Evolutionary conservation across 768 basidiomycete species (phyloP), one percentile per base, ranked within the genome.

Genomic region (Tulasnella sp.): DNA sequence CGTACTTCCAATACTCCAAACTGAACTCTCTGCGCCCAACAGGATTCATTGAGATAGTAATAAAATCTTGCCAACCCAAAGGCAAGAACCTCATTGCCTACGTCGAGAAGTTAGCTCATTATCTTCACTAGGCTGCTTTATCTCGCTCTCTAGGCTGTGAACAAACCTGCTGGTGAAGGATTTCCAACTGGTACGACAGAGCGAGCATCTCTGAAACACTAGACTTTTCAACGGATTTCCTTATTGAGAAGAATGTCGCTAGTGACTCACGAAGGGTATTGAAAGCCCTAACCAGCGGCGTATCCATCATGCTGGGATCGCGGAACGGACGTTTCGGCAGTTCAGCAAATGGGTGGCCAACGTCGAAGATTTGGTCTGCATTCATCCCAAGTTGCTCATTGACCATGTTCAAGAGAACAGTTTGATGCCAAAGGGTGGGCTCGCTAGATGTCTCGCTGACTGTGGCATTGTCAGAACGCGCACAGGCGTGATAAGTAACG

Each of bases 111-210:
- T 42, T n/a, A 27, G 48, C 47, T 52, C 29, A 43, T 29, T 19
- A 63, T 50, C 53, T 29, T 15, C 7, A 54, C 49, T 32, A 53
- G 49, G 8, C 24, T 23, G 7, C 34, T 38, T 38, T 38, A 58
- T 10, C 11, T 19, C 43, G 15, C n/a, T 43, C 10, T 47, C 17
- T 7, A 17, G 44, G 43, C 17, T 17, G 43, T 15, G 34, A 29
- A 60, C 69, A n/a, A 54, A 76, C 78, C 68, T 92, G 89, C 66
- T 83, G 86, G 78, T 83, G 84, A 50, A 97, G 70, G 63, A 92
- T 86, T 70, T 93, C 94, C 15, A 97, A 77, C 67, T 95, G 93
- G 71, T 96, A 96, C 1, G 88, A 85, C 61, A 96, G 71, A 1
- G 90, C 88, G 81, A 93, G 88, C 76, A 89, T 86, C 69, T 93